phyloP scores from a whole-genome alignment of 2,329 filamentous ascomycete genomes.

The Fusarium floridanum region DNA sequence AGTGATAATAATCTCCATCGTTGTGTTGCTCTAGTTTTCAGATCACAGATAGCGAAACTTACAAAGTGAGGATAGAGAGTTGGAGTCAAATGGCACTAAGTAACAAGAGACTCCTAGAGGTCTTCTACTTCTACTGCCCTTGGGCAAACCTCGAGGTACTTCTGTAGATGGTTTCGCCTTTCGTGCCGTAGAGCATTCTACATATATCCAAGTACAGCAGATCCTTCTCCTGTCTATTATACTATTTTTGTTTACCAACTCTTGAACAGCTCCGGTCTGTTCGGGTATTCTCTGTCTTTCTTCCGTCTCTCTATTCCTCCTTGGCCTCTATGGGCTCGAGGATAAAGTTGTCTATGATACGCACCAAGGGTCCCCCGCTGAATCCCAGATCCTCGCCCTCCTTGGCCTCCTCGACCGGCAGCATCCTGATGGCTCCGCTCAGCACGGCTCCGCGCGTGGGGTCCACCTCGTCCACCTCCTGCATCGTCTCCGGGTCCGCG shows the following conservation, averaged over 20 bases:
- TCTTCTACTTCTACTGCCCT: background rate
- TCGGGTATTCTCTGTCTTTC: constrained; percentile 32
- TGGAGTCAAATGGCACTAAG: background rate
- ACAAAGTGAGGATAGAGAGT: background rate
- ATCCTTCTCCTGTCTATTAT: constrained; percentile 1
- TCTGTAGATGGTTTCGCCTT: background rate
- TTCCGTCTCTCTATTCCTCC: constrained; percentile 17
- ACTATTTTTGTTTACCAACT: background rate
- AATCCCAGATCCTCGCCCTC: constrained; percentile 82
- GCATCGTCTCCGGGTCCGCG: constrained; percentile 85
- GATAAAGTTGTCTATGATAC: constrained; percentile 95
- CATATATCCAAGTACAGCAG: constrained; percentile 14
- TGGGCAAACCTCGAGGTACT: background rate
- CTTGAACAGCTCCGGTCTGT: constrained; percentile 27
- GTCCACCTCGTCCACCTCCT: constrained; percentile 81
- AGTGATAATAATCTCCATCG: background rate
- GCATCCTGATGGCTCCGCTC: constrained; percentile 92
- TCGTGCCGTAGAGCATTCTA: constrained; percentile 11
- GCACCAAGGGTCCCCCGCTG: constrained; percentile 78
- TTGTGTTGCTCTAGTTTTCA: background rate
- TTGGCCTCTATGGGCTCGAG: constrained; percentile 59
- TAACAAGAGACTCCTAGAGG: background rate
- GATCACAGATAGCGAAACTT: background rate
- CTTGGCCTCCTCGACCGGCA: constrained; percentile 78
- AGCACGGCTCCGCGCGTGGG: constrained; percentile 80